Conservation (phyloP, 257 asterid genomes). For the Capsicum pubescens region DNA sequence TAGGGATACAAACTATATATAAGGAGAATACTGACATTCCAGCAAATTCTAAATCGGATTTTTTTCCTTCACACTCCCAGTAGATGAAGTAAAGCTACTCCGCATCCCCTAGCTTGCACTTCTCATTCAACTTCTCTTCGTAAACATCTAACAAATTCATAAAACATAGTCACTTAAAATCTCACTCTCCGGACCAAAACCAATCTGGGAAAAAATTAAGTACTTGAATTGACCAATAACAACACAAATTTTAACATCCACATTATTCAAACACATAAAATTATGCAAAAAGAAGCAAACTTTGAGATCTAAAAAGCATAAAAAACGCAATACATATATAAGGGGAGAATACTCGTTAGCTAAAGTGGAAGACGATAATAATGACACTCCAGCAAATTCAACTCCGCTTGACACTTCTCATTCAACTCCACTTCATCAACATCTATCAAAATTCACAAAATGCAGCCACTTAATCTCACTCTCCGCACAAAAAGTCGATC, state of each 20-base stretch:
- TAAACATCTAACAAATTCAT: constrained; percentile 27
- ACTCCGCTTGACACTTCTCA: too few species aligned
- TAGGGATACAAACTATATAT: too few species aligned
- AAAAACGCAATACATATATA: neutral
- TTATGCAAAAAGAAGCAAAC: neutral
- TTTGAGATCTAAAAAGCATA: constrained; percentile 27
- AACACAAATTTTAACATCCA: neutral
- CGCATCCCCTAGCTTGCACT: constrained; percentile 23
- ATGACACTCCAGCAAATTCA: too few species aligned
- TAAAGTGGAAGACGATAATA: too few species aligned
- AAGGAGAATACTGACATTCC: too few species aligned
- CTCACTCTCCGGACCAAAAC: constrained; percentile 29
- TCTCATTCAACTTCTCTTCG: constrained; percentile 32
- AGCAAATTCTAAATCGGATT: too few species aligned
- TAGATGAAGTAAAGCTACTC: constrained; percentile 31
- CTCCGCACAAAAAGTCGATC: too few species aligned
- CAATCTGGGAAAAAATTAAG: constrained; percentile 30
- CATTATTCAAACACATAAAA: neutral
- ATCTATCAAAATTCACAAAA: too few species aligned
- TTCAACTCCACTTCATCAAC: too few species aligned
- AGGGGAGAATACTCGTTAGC: too few species aligned
- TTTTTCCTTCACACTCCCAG: constrained; percentile 29
- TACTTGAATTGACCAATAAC: neutral
- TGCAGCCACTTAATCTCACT: too few species aligned
- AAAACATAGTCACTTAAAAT: constrained; percentile 23